Percentiles rank a stretch among this genome's conserved stretches.
These are phyloP conservation scores for Paulownia fortunei DNA, from an alignment of 257 asterid species.

Conservation along the genomic window DNA sequence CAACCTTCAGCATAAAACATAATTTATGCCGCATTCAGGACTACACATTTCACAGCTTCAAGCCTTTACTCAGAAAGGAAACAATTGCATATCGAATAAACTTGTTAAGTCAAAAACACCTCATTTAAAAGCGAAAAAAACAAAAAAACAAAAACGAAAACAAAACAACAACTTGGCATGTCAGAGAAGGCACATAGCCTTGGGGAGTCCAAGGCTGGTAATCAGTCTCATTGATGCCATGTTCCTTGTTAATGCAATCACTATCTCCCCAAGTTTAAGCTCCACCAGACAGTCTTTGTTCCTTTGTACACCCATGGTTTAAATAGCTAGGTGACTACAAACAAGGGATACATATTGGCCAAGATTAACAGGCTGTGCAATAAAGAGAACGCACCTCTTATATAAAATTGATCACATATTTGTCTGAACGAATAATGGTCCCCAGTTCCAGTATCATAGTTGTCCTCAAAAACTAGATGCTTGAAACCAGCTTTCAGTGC, in stretches of 20 bases:
- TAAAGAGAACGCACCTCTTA: slow-evolving; percentile 61
- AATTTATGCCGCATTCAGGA: neutral
- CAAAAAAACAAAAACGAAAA: neutral
- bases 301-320: slow-evolving; percentile 9
- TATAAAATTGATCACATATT: slow-evolving; percentile 90
- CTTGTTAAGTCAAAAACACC: slow-evolving; percentile 2
- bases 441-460: slow-evolving; percentile 98
- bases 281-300: neutral
- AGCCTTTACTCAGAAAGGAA: neutral
- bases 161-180: neutral
- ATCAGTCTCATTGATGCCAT: neutral
- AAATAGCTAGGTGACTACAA: neutral
- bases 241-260: slow-evolving; percentile 1
- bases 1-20: neutral
- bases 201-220: neutral
- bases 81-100: neutral
- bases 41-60: neutral
- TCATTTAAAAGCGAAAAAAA: neutral
- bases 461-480: slow-evolving; percentile 97
- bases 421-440: slow-evolving; percentile 98
- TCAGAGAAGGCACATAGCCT: neutral
- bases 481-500: slow-evolving; percentile 97
- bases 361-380: neutral
- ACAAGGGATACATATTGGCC: slow-evolving; percentile 4
- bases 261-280: neutral